Evolutionary conservation across 1,139 yeast species (phyloP).

Genomic region (Barnettozyma hawaiiensis): DNA sequence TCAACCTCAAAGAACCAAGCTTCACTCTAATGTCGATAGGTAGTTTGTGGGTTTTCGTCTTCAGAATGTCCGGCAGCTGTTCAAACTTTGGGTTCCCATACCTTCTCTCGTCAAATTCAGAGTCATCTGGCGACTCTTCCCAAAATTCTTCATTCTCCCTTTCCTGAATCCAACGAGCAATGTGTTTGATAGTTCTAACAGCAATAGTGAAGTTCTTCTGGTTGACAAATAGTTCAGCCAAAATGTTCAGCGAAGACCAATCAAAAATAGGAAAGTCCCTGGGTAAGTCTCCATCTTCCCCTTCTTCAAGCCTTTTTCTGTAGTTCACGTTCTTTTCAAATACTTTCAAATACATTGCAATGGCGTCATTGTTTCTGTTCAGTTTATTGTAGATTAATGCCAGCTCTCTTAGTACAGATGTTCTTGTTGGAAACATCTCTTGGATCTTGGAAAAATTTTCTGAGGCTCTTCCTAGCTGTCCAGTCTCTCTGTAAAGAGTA

Average conservation of each 20-base stretch:
- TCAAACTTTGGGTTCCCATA: conserved; percentile 39
- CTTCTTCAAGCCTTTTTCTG: conserved; percentile 24
- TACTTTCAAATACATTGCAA: conserved; percentile 63
- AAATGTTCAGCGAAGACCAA: conserved; percentile 84
- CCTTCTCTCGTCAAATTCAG: conserved; percentile 76
- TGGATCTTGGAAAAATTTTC: conserved; percentile 67
- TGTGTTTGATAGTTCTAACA: conserved; percentile 57
- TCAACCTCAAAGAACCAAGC: conserved; percentile 67
- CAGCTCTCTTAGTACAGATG: conserved; percentile 59
- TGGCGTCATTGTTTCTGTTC: conserved; percentile 74
- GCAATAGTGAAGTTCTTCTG: conserved; percentile 63
- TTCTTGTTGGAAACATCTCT: conserved; percentile 53
- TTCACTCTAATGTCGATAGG: conserved; percentile 88
- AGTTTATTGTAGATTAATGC: conserved; percentile 76
- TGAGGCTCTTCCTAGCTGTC: conserved; percentile 65
- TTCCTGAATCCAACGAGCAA: conserved; percentile 78
- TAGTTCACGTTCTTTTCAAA: conserved; percentile 46
- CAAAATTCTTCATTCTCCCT: conserved; percentile 74
- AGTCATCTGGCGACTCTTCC: conserved; percentile 71
- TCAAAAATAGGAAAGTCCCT: conserved; percentile 48
- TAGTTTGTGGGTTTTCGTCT: conserved; percentile 41
- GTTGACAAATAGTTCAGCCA: conserved; percentile 70
- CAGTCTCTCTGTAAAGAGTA: conserved; percentile 55
- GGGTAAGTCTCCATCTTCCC: conserved; percentile 20
- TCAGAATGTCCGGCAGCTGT: conserved; percentile 34